phyloP scores from a whole-genome alignment of 805 yeast species.

The Kuraishia floccosa region DNA sequence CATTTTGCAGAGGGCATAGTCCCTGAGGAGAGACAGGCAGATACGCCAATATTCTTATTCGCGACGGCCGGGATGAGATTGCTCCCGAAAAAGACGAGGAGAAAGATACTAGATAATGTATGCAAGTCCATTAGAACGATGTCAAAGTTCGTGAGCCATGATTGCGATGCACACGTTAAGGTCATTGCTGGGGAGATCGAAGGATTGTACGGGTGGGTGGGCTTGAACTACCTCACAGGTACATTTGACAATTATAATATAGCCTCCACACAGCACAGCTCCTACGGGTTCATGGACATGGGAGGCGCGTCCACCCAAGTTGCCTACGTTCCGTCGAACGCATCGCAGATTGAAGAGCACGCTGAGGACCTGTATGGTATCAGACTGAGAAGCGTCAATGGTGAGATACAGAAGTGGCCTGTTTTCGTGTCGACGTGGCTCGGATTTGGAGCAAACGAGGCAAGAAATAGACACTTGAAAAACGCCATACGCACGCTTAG shows the following conservation, averaged over 20 bases:
- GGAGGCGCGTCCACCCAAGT: conserved; percentile 98
- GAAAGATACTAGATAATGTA: conserved; percentile 41
- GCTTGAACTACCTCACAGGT: conserved; percentile 73
- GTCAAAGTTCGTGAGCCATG: conserved; percentile 42
- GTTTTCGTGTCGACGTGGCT: conserved; percentile 95
- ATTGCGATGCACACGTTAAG: conserved; percentile 64
- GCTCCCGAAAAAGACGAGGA: conserved; percentile 40
- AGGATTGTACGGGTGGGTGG: conserved; percentile 94
- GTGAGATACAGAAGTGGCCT: conserved; percentile 64
- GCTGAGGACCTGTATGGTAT: conserved; percentile 63
- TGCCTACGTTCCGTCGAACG: conserved; percentile 75
- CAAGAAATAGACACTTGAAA: conserved; percentile 60
- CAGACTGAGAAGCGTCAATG: conserved; percentile 55
- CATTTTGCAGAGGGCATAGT: conserved; percentile 60
- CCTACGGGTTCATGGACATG: conserved; percentile 97
- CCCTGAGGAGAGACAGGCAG: conserved; percentile 44
- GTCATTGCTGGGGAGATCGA: conserved; percentile 92
- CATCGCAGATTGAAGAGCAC: conserved; percentile 51
- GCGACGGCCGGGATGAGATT: conserved; percentile 98
- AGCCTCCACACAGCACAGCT: conserved; percentile 15
- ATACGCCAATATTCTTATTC: conserved; percentile 81
- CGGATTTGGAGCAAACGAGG: conserved; percentile 96
- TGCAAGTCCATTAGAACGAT: conserved; percentile 46
- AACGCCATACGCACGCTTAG: conserved; percentile 36
- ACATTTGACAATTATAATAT: conserved; percentile 32